Conservation (phyloP, 2,329 filamentous ascomycete species). For the Fusarium annulatum region DNA sequence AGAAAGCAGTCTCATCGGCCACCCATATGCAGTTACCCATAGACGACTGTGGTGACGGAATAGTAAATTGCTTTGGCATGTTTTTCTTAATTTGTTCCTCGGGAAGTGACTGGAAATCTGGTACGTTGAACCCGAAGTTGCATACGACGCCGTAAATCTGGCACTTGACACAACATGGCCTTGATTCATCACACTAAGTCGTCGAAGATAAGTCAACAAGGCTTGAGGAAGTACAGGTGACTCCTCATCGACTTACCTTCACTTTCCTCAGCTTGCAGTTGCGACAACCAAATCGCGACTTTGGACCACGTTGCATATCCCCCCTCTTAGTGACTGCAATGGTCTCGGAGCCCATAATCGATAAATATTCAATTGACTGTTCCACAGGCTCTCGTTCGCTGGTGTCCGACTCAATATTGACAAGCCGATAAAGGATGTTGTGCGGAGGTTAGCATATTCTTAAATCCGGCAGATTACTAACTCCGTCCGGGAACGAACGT, state of each 20-base stretch:
- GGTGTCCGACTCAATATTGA: too few relatives aligned
- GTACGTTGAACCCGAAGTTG: background rate
- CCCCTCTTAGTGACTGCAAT: accelerated
- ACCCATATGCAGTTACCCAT: background rate
- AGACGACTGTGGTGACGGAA: background rate
- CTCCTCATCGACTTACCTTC: background rate
- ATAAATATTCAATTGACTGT: accelerated
- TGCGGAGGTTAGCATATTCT: background rate
- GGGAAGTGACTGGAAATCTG: background rate
- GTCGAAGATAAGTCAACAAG: accelerated
- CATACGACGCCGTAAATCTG: background rate
- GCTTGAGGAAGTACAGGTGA: accelerated
- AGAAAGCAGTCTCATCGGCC: background rate
- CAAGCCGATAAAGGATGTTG: accelerated
- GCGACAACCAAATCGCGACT: background rate
- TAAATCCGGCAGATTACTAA: background rate
- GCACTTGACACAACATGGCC: background rate
- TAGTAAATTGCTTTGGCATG: accelerated
- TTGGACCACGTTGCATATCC: background rate
- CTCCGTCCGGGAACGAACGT: background rate
- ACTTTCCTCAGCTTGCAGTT: background rate
- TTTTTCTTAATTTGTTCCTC: background rate
- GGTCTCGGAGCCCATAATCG: background rate
- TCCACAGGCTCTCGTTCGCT: background rate
- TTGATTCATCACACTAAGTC: background rate